A percentile compares a stretch with the other conserved stretches of the same genome.
Evolutionary conservation across 768 basidiomycete genomes (phyloP).

Genomic region (Suillus weaverae): DNA sequence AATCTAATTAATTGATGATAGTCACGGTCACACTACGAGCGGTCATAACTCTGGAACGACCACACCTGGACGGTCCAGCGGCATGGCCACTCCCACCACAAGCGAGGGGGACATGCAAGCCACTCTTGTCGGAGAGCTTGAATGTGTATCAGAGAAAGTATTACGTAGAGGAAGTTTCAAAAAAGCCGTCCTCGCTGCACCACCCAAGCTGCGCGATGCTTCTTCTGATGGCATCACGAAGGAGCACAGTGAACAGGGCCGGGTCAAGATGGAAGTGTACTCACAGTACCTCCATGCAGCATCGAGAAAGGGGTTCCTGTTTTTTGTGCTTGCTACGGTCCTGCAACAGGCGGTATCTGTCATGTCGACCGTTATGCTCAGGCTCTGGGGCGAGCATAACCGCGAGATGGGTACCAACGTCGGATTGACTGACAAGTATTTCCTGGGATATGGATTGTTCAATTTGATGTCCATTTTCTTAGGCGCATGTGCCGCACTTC

Average conservation of each 20-base stretch:
- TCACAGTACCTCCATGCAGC: constrained; percentile 75
- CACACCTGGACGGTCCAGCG: constrained; percentile 47
- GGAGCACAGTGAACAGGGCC: constrained; percentile 79
- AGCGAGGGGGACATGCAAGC: constrained; percentile 23
- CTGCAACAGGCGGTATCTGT: constrained; percentile 61
- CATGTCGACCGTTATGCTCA: constrained; percentile 62
- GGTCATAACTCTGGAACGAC: constrained; percentile 46
- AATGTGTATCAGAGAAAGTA: constrained; percentile 55
- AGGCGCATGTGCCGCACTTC: constrained; percentile 54
- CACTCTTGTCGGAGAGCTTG: constrained; percentile 26
- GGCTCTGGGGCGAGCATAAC: constrained; percentile 83
- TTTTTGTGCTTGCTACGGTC: constrained; percentile 59
- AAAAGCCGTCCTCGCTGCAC: constrained; percentile 50
- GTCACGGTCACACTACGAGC: constrained; percentile 47
- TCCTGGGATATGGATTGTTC: constrained; percentile 67
- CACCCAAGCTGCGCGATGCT: constrained; percentile 38
- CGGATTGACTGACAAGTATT: constrained; percentile 53
- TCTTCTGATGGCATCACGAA: constrained; percentile 52
- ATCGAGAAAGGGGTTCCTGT: constrained; percentile 67
- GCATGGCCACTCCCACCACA: constrained; percentile 19
- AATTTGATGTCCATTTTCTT: constrained; percentile 58
- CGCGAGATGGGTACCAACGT: constrained; percentile 54
- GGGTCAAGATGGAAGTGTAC: constrained; percentile 79
- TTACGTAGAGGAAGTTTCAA: constrained; percentile 56
- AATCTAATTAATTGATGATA: constrained; percentile 15